Conservation (phyloP, 257 asterid species). For the Avicennia marina region DNA sequence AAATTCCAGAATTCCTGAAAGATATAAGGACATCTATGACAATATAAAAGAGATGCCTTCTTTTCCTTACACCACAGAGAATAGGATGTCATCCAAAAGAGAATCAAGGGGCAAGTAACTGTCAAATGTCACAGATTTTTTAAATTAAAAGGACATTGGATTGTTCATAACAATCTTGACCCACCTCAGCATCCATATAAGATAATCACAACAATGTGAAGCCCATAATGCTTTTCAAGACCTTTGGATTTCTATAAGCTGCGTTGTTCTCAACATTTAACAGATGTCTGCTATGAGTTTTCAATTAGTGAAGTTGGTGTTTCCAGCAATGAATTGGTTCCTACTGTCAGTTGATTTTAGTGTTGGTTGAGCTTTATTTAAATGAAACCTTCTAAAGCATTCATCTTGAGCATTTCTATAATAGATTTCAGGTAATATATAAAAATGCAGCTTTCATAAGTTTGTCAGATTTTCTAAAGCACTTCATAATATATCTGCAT, state of each 20-base stretch:
- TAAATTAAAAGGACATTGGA: background rate
- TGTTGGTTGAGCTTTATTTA: background rate
- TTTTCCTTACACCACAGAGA: background rate
- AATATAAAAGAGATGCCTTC: background rate
- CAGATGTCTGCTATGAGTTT: background rate
- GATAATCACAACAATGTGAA: background rate
- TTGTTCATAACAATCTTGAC: background rate
- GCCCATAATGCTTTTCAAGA: background rate
- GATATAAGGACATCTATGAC: background rate
- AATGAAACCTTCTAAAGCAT: background rate
- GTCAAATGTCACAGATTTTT: background rate
- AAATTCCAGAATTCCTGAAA: background rate
- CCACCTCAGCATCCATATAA: background rate
- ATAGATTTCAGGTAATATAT: background rate
- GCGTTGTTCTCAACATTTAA: background rate
- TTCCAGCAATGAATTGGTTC: background rate
- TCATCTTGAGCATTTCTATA: background rate
- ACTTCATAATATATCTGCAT: too few relatives aligned
- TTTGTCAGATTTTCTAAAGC: too few relatives aligned
- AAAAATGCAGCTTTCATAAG: background rate
- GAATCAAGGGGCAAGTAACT: background rate
- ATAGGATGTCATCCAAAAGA: background rate
- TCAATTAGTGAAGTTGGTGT: background rate
- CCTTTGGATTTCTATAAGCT: background rate
- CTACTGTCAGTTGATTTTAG: background rate